Evolutionary conservation across 1,139 yeast genomes (phyloP), one percentile per base, ranked within the genome.

Genomic region (Hansenula anomala): DNA sequence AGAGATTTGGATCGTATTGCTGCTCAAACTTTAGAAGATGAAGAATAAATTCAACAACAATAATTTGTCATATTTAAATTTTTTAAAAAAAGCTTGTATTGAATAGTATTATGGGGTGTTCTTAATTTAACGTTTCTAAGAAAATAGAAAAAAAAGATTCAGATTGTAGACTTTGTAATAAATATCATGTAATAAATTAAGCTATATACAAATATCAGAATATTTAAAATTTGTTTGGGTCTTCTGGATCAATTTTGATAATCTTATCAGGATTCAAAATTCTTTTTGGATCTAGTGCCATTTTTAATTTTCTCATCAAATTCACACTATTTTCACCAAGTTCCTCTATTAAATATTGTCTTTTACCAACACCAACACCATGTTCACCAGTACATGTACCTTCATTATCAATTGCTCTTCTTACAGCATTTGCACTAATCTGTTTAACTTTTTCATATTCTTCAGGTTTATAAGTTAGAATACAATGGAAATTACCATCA

Each of bases 1-100:
- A 90, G 98, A 85, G 99, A 92, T 80, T 86, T 92, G 79, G 99
- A 92, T 79, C 97, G 98, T 85, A 92, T 92, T 73, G 98, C 98
- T 68, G 96, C 96, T 70, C 97, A 90, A 79, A 88, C 96, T 70
- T 81, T 87, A 73, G 95, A 86, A 76, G 79, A 78, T 66, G 90
- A 82, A 64, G 95, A 86, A 71, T 48, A 54, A 51, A 42, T 47
- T 31, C 33, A 33, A 36, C 35, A 25, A 33, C 23, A 31, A 35
- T 22, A 17, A 18, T 24, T n/a, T n/a, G 28, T 16, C 7, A 13
- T n/a, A n/a, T n/a, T n/a, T n/a, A n/a, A n/a, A n/a, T n/a, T n/a
- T n/a, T n/a, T n/a, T n/a, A n/a, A n/a, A n/a, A n/a, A n/a, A n/a
- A n/a, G 20, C 39, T 41, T 43, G 46, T 43, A 43, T 39, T 40